Percentiles rank a stretch among this genome's conserved stretches.
Conservation (phyloP, 225 moss, liverwort and hornwort genomes). For the Pleurozium schreberi region DNA sequence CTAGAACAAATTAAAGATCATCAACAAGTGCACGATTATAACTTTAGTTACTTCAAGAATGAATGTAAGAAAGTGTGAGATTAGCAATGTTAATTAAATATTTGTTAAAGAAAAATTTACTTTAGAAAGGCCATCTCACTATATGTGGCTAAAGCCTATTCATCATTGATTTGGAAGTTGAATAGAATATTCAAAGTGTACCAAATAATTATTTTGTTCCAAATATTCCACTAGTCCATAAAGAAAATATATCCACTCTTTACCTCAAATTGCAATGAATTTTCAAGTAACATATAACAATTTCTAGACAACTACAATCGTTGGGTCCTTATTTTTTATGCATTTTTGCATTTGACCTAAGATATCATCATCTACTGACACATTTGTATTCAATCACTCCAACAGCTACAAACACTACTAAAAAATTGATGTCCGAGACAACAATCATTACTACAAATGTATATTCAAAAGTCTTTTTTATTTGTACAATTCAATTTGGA, state of each 20-base stretch:
- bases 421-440: rapidly evolving
- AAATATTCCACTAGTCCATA: too few relatives aligned
- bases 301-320: too few relatives aligned
- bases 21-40: not conserved
- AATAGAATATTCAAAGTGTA: not conserved
- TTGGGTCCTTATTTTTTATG: too few relatives aligned
- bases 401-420: too few relatives aligned
- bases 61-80: not conserved
- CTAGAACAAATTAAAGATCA: not conserved
- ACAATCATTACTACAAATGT: not conserved
- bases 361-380: too few relatives aligned
- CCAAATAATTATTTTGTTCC: too few relatives aligned
- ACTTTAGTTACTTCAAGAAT: not conserved
- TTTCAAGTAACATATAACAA: too few relatives aligned
- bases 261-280: too few relatives aligned
- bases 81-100: not conserved
- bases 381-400: too few relatives aligned
- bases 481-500: rapidly evolving
- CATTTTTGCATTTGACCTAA: too few relatives aligned
- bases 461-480: not conserved
- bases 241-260: too few relatives aligned
- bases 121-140: not conserved
- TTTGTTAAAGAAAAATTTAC: rapidly evolving
- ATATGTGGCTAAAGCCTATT: not conserved
- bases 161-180: not conserved